Evolutionary conservation across 225 moss, liverwort and hornwort species (phyloP).

Genomic region (Anthoceros angustus): DNA sequence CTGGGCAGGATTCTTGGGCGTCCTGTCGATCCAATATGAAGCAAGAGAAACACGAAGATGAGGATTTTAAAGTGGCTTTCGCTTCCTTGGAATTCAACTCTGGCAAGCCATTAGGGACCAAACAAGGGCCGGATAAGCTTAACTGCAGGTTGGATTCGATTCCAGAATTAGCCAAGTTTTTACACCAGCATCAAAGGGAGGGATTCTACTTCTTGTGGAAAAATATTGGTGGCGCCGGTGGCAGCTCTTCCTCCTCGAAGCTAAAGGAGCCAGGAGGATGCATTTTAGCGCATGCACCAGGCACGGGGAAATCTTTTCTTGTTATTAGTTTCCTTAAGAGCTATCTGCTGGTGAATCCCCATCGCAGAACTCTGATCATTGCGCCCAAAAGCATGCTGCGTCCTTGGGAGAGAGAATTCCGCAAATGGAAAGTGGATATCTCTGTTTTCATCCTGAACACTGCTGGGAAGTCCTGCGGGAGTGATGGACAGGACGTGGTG

Average conservation of each 20-base stretch:
- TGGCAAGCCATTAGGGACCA: not conserved
- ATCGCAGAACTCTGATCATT: constrained; percentile 52
- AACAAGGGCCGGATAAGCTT: constrained; percentile 13
- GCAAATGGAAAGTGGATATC: constrained; percentile 68
- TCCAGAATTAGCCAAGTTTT: constrained; percentile 42
- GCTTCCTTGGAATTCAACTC: too few relatives aligned
- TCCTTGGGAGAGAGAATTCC: constrained; percentile 84
- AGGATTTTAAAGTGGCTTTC: too few relatives aligned
- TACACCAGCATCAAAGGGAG: constrained; percentile 72
- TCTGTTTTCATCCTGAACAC: constrained; percentile 41
- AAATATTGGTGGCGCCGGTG: constrained; percentile 39
- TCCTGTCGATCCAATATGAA: too few relatives aligned
- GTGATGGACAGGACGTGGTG: constrained; percentile 33
- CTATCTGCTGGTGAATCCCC: constrained; percentile 51
- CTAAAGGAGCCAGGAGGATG: constrained; percentile 59
- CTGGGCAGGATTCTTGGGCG: too few relatives aligned
- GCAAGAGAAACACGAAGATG: too few relatives aligned
- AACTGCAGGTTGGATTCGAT: constrained; percentile 39
- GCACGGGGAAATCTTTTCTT: constrained; percentile 87
- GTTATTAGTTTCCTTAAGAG: constrained; percentile 79
- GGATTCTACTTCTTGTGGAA: constrained; percentile 90
- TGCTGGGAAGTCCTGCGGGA: constrained; percentile 37
- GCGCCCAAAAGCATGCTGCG: constrained; percentile 92
- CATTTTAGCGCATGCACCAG: constrained; percentile 87
- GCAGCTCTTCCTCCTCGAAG: constrained; percentile 20